Base-by-base conservation (phyloP, 2,329 filamentous ascomycete species). In the Stemphylium vesicarium region DNA sequence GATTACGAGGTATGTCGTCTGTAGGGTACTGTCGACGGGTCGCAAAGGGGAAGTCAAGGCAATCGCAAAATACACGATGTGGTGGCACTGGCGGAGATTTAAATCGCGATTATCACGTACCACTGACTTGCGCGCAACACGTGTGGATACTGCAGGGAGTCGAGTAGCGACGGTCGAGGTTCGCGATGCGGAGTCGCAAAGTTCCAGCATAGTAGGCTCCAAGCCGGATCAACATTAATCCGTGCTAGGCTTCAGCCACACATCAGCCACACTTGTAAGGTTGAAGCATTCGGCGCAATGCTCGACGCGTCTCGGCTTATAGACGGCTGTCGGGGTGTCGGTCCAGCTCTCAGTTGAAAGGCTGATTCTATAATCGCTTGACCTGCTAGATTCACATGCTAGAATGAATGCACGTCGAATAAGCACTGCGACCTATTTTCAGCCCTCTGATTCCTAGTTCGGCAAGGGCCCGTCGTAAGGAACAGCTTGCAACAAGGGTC, bases 401-500 rank as follows among this genome's bases (percentile, higher is more conserved):
- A 39, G 31, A 24, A 22, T 20, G 47, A 32, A 40, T 36, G 31
- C 22, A 39, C 33, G 29, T 18, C 38, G 22, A 18, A 31, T 45
- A 42, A 18, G 48, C 15, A 36, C 48, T 36, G 37, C 20, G 41
- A 42, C 42, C 62, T 64, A 68, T 65, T 64, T 57, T 58, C 53
- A 62, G 61, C 61, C 47, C 51, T 44, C 58, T 61, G 48, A 53
- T 58, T 64, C 63, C 64, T 62, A 56, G 53, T 64, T 60, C 46
- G 62, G 57, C 57, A 59, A 63, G 60, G 53, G 50, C 53, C 43
- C 22, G 41, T 43, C 47, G 56, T 52, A 60, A 60, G 42, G 56
- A 53, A 61, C 58, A 59, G 68, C 69, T 72, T 72, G 69, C 68
- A 67, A 66, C 58, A 64, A 64, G 60, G 59, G 64, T 69, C 50